Percentiles rank a stretch among this genome's conserved stretches.
Evolutionary conservation across 371 early-diverging fungal genomes (phyloP).

Genomic region (Haplosporangium sp.): DNA sequence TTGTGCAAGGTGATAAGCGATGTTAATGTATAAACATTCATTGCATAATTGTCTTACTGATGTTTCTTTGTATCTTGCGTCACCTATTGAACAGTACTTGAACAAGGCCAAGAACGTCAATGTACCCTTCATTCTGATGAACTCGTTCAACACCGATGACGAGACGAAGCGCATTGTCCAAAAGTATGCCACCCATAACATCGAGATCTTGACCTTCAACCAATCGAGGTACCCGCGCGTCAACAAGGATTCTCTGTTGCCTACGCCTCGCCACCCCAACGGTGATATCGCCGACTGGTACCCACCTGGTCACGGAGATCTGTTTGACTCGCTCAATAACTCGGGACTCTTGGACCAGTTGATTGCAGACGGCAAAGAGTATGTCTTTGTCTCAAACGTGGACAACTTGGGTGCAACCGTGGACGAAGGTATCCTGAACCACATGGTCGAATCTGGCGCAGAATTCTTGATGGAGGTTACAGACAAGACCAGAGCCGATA

Average conservation of each 20-base stretch:
- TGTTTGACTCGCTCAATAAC: conserved; percentile 95
- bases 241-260: conserved; percentile 92
- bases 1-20: background rate
- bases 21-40: background rate
- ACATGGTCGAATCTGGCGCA: conserved; percentile 89
- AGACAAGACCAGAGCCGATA: conserved; percentile 99
- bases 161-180: conserved; percentile 97
- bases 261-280: conserved; percentile 78
- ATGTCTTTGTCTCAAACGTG: conserved; percentile 99
- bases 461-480: conserved; percentile 99
- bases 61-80: background rate
- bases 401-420: conserved; percentile 99
- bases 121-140: conserved; percentile 99
- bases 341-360: conserved; percentile 97
- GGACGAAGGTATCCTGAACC: conserved; percentile 93
- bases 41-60: no score
- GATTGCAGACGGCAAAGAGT: conserved; percentile 97
- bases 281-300: conserved; percentile 71
- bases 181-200: conserved; percentile 93
- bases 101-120: conserved; percentile 90
- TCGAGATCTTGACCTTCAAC: conserved; percentile 96
- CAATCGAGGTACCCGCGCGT: conserved; percentile 98
- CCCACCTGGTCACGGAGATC: conserved; percentile 99
- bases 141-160: conserved; percentile 99
- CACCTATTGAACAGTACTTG: conserved; percentile 71